phyloP scores from a whole-genome alignment of 1,284 basidiomycete genomes.

The Cutaneotrichosporon cutaneum region DNA sequence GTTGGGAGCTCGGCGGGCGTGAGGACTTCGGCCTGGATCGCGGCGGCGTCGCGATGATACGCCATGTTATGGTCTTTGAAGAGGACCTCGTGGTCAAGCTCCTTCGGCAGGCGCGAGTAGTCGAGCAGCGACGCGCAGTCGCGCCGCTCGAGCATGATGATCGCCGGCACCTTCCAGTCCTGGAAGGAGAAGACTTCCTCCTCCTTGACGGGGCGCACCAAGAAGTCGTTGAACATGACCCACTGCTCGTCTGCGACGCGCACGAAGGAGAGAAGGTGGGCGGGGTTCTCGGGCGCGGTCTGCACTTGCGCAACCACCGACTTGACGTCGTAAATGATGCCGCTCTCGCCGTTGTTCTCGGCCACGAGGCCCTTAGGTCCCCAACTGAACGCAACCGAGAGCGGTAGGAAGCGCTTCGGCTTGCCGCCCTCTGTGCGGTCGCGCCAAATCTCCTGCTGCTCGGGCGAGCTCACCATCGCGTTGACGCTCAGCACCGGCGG shows the following conservation, averaged over 20 bases:
- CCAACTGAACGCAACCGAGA: slow-evolving; percentile 48
- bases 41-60: slow-evolving; percentile 69
- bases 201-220: slow-evolving; percentile 78
- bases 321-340: slow-evolving; percentile 65
- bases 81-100: slow-evolving; percentile 71
- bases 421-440: slow-evolving; percentile 55
- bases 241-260: slow-evolving; percentile 62
- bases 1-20: slow-evolving; percentile 93
- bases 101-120: slow-evolving; percentile 64
- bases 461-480: slow-evolving; percentile 73
- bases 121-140: slow-evolving; percentile 65
- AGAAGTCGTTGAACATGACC: slow-evolving; percentile 97
- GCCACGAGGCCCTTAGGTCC: slow-evolving; percentile 56
- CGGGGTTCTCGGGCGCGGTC: slow-evolving; percentile 65
- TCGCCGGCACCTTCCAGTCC: slow-evolving; percentile 94
- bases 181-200: slow-evolving; percentile 84
- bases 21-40: slow-evolving; percentile 76
- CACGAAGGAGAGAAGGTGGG: slow-evolving; percentile 86
- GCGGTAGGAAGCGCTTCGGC: slow-evolving; percentile 40
- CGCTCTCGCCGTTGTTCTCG: slow-evolving; percentile 56
- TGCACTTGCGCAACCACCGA: slow-evolving; percentile 77
- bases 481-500: slow-evolving; percentile 89
- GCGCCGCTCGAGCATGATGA: slow-evolving; percentile 79
- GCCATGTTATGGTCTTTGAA: slow-evolving; percentile 84
- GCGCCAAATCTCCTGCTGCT: slow-evolving; percentile 73